Evolutionary conservation across 164 flowering plant genomes (phyloP).

Genomic region (Chloranthus sessilifolius): DNA sequence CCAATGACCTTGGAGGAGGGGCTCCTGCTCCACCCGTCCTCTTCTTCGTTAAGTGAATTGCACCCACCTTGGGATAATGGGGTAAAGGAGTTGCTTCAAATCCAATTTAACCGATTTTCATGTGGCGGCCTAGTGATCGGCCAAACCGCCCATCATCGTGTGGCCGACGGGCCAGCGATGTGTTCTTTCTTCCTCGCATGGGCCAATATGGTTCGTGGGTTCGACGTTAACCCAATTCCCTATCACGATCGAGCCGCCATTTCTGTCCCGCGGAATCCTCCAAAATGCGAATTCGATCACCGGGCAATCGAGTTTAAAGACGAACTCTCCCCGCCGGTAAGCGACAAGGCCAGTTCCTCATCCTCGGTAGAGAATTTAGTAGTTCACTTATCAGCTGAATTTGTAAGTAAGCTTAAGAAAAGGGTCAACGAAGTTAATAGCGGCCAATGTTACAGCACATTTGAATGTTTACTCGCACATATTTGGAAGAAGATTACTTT

Average conservation of each 20-base stretch:
- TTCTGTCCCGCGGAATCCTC: slow-evolving; percentile 8
- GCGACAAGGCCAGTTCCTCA: background rate
- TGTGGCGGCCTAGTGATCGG: slow-evolving; percentile 10
- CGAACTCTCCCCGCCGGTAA: background rate
- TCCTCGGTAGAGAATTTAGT: slow-evolving; percentile 2
- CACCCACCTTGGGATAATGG: slow-evolving; percentile 11
- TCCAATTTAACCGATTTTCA: slow-evolving; percentile 9
- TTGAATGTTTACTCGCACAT: slow-evolving; percentile 27
- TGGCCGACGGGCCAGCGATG: slow-evolving; percentile 8
- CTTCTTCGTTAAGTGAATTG: background rate
- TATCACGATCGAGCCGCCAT: slow-evolving; percentile 9
- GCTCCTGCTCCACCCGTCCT: slow-evolving; percentile 8
- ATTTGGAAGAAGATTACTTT: slow-evolving; percentile 26
- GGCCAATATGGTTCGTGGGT: slow-evolving; percentile 8
- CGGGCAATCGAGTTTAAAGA: slow-evolving; percentile 6
- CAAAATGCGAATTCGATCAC: slow-evolving; percentile 6
- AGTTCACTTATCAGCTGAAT: slow-evolving; percentile 18
- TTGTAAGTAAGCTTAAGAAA: slow-evolving; percentile 20
- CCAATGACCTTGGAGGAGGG: background rate
- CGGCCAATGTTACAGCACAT: slow-evolving; percentile 15
- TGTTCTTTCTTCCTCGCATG: slow-evolving; percentile 4
- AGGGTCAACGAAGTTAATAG: slow-evolving; percentile 7
- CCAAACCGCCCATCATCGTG: slow-evolving; percentile 1
- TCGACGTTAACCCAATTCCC: slow-evolving; percentile 4
- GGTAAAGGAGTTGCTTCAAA: slow-evolving; percentile 9